phyloP scores from a whole-genome alignment of 2,329 filamentous ascomycete species.

The Pestalotiopsis sp. region DNA sequence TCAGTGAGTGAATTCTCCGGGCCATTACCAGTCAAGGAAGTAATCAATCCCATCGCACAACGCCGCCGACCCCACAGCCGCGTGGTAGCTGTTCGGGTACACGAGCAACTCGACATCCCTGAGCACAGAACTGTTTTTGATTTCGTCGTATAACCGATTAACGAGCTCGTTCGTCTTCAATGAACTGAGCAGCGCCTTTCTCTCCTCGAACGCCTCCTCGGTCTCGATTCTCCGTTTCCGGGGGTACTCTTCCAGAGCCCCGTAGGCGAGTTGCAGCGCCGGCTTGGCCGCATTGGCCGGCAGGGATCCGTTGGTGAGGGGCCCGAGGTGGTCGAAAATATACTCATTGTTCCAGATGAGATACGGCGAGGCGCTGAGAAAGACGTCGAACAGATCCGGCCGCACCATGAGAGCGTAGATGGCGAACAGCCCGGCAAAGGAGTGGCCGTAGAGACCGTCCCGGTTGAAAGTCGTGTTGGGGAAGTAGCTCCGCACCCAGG shows the following conservation, averaged over 20 bases:
- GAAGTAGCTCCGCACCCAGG: neutral
- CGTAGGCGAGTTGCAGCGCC: slow-evolving; percentile 3
- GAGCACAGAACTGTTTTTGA: slow-evolving; percentile 5
- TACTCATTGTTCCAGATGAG: slow-evolving; percentile 5
- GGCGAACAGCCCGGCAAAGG: slow-evolving; percentile 3
- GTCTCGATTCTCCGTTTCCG: slow-evolving; percentile 2
- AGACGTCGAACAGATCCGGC: slow-evolving; percentile 5
- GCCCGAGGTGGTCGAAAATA: neutral
- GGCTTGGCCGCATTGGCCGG: slow-evolving; percentile 1
- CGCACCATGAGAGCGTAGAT: slow-evolving; percentile 5
- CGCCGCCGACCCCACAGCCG: slow-evolving; percentile 3
- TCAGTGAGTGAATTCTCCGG: too few species aligned
- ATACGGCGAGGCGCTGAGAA: neutral
- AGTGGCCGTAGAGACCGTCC: slow-evolving; percentile 8
- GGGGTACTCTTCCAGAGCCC: slow-evolving; percentile 1
- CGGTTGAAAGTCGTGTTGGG: neutral
- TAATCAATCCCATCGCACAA: slow-evolving; percentile 8
- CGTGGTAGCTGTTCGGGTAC: slow-evolving; percentile 8
- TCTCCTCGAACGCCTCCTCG: neutral
- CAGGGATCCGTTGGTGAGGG: neutral
- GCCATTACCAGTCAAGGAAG: slow-evolving; percentile 7
- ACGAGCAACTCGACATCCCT: slow-evolving; percentile 5
- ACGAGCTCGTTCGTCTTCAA: slow-evolving; percentile 8
- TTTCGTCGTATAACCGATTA: neutral
- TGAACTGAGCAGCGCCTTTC: slow-evolving; percentile 4